Percentiles rank a stretch among this genome's conserved stretches.
These are phyloP conservation scores for Leccinellum albellum DNA, from an alignment of 768 basidiomycete genomes.

Conservation along the genomic window DNA sequence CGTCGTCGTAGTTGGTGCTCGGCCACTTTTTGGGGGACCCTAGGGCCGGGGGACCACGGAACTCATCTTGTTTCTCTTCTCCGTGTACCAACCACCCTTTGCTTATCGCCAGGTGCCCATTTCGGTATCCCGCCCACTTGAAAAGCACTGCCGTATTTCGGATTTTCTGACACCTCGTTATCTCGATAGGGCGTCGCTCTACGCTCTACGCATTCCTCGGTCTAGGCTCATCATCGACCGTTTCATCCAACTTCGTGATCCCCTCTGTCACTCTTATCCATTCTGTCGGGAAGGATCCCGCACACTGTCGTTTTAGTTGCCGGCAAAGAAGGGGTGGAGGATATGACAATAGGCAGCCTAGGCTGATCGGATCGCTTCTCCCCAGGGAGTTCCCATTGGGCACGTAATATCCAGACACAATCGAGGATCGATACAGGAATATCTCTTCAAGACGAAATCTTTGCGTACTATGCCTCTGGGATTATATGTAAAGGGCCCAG, in stretches of 20 bases:
- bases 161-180: neutral
- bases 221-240: neutral
- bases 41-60: neutral
- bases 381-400: neutral
- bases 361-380: neutral
- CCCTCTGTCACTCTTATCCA: neutral
- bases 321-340: neutral
- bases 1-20: slow-evolving; percentile 1
- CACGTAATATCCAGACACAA: neutral
- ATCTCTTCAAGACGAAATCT: neutral
- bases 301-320: neutral
- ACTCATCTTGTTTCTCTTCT: slow-evolving; percentile 3
- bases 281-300: neutral
- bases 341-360: neutral
- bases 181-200: neutral
- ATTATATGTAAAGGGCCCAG: neutral
- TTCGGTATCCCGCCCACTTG: neutral
- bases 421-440: neutral
- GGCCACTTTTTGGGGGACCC: neutral
- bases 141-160: slow-evolving; percentile 2
- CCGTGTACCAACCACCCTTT: neutral
- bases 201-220: neutral
- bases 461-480: neutral
- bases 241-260: neutral
- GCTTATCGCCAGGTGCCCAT: neutral